Conservation (phyloP, 495 filamentous ascomycete genomes). For the Aspergillus homomorphus region DNA sequence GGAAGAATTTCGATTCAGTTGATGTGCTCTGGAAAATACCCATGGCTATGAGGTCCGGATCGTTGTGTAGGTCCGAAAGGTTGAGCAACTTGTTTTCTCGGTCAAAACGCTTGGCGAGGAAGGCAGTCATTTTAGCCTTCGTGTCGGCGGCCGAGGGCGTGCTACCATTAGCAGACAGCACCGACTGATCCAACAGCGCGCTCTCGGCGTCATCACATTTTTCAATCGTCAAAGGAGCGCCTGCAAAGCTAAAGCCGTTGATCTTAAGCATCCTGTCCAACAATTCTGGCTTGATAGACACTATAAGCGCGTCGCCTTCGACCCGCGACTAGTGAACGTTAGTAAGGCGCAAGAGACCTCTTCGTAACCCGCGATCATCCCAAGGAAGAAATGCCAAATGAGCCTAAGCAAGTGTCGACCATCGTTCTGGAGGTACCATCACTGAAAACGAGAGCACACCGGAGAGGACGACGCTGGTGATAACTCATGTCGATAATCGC, state of each 20-base stretch:
- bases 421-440: slow-evolving; percentile 55
- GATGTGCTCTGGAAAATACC: slow-evolving; percentile 70
- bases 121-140: slow-evolving; percentile 45
- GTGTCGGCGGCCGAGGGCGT: slow-evolving; percentile 43
- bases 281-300: slow-evolving; percentile 62
- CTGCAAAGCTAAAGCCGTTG: slow-evolving; percentile 64
- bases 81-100: slow-evolving; percentile 68
- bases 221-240: slow-evolving; percentile 54
- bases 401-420: slow-evolving; percentile 44
- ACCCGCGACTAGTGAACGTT: slow-evolving; percentile 69
- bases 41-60: slow-evolving; percentile 63
- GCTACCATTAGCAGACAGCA: slow-evolving; percentile 21
- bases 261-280: slow-evolving; percentile 57
- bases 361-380: slow-evolving; percentile 46
- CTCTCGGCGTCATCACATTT: slow-evolving; percentile 27
- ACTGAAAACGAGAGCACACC: slow-evolving; percentile 56
- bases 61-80: slow-evolving; percentile 68
- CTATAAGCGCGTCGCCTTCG: slow-evolving; percentile 66
- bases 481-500: slow-evolving; percentile 48
- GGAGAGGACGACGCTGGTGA: slow-evolving; percentile 49
- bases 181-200: slow-evolving; percentile 24
- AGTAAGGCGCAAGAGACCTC: slow-evolving; percentile 62
- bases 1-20: slow-evolving; percentile 83
- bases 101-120: slow-evolving; percentile 74
- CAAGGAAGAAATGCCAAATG: slow-evolving; percentile 35